Evolutionary conservation across 164 flowering plant species (phyloP), one percentile per base, ranked within the genome.

Genomic region (Stephania yunnanensis): DNA sequence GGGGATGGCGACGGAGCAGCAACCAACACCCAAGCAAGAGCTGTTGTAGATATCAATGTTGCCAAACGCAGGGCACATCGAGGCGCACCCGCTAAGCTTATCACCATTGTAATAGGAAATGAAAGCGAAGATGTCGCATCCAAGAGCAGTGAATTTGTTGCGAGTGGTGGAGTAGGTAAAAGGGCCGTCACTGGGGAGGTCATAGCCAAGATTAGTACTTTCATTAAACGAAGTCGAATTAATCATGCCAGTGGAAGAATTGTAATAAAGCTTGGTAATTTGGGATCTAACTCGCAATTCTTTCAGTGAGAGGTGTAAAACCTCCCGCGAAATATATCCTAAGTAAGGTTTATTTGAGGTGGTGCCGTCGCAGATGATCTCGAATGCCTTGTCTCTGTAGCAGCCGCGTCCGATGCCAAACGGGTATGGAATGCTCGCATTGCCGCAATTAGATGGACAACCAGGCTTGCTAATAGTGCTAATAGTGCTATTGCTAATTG

Each of bases 401-500:
- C 87, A 81, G 1, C 29, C 74, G 9, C 69, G 2, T 0, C 45
- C 68, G 1, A 78, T 77, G 45, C 90, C 87, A 36, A 87, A 87
- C 5, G 90, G 90, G 70, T 81, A 87, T 19, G 84, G 88, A 68
- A 87, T 81, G 68, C n/a, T 72, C 4, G 84, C 70, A 0, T 76
- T 61, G 0, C 87, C 90, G 46, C 90, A 86, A 0, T 17, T 68
- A 6, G 66, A 71, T 29, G 3, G 61, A 75, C 87, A 84, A 15
- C 74, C 75, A 1, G 81, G 81, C 55, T 70, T 46, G n/a, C 45
- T 44, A 7, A 31, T 42, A 25, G 25, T 25, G 25, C 0, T 25
- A 25, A 25, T 25, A 48, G 5, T 48, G 11, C 11, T 48, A 48
- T 8, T 48, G 42, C 4, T 36, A 36, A 36, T 36, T 36, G 42